phyloP scores from a whole-genome alignment of 148 eudicot genomes.

The Nyssa sinensis region DNA sequence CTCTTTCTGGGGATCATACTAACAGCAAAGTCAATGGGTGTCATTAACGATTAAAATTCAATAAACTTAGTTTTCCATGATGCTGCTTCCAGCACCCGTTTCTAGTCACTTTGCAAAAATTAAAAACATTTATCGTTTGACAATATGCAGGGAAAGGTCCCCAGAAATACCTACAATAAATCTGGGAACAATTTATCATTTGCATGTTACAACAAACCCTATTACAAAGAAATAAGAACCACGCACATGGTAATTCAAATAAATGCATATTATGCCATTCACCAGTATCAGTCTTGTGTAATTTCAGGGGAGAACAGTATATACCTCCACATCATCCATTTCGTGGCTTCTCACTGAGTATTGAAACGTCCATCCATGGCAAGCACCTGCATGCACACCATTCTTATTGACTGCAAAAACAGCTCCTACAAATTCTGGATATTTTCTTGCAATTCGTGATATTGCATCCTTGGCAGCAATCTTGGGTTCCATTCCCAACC shows the following conservation, averaged over 20 bases:
- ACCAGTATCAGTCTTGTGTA: not conserved
- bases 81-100: not conserved
- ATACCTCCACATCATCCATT: constrained; percentile 70
- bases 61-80: not conserved
- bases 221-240: not conserved
- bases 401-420: constrained; percentile 67
- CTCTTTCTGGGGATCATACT: not conserved
- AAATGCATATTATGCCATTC: not conserved
- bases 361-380: constrained; percentile 98
- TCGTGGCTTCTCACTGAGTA: constrained; percentile 72
- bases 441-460: constrained; percentile 69
- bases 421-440: constrained; percentile 83
- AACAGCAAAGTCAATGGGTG: not conserved
- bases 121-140: not conserved
- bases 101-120: not conserved
- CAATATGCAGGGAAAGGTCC: not conserved
- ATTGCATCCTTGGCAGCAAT: constrained; percentile 87
- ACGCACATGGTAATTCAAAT: not conserved
- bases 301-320: constrained; percentile 54
- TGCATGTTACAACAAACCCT: not conserved
- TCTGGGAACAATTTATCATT: not conserved
- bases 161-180: not conserved
- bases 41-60: not conserved
- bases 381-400: constrained; percentile 87
- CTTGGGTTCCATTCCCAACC: constrained; percentile 81